Percentiles rank a stretch among this genome's conserved stretches.
These are phyloP conservation scores for Hypoxylon sp. DNA, from an alignment of 2,329 filamentous ascomycete species.

Conservation along the genomic window DNA sequence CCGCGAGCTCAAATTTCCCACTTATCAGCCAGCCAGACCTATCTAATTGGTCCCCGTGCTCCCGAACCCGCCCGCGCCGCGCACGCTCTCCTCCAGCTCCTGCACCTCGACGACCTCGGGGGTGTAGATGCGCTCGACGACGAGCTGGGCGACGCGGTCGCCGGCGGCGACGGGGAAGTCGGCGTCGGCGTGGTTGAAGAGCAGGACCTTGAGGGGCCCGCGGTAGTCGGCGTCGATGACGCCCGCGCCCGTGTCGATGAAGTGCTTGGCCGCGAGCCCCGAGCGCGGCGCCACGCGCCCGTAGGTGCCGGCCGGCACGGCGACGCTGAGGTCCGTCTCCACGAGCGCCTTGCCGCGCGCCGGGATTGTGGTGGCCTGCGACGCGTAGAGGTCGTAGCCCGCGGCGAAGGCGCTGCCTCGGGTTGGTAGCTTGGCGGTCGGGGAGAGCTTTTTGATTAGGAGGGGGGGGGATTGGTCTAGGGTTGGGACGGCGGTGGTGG, in stretches of 20 bases:
- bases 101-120: conserved; percentile 91
- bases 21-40: no score
- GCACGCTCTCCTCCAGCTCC: conserved; percentile 88
- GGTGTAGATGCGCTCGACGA: conserved; percentile 94
- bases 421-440: conserved; percentile 84
- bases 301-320: conserved; percentile 90
- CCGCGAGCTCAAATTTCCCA: no score
- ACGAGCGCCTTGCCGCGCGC: conserved; percentile 87
- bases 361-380: conserved; percentile 80
- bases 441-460: conserved; percentile 88
- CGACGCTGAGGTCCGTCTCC: conserved; percentile 91
- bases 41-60: conserved; percentile 75
- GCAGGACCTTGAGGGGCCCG: conserved; percentile 90
- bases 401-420: conserved; percentile 90
- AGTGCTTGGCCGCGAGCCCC: conserved; percentile 92
- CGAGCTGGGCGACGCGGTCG: conserved; percentile 92
- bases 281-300: conserved; percentile 91
- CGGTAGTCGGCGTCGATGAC: conserved; percentile 99
- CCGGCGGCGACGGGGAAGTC: conserved; percentile 87
- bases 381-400: conserved; percentile 92
- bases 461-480: conserved; percentile 69
- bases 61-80: conserved; percentile 91
- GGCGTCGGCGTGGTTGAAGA: conserved; percentile 89
- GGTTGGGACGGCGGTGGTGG: conserved; percentile 47
- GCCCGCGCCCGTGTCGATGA: conserved; percentile 94